phyloP scores from a whole-genome alignment of 345 rosid species.

The Cardamine chenopodiifolia region DNA sequence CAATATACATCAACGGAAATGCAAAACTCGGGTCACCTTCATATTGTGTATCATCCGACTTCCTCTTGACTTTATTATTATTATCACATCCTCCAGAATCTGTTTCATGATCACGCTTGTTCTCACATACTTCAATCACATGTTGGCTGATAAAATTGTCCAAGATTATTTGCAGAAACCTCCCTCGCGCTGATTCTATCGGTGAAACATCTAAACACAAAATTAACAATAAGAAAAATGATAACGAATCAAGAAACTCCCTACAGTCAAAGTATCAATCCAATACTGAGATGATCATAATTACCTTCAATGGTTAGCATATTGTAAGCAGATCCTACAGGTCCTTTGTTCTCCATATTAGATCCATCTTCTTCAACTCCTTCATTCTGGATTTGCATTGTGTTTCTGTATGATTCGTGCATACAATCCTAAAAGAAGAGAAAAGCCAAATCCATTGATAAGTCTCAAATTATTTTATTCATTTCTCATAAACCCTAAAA shows the following conservation, averaged over 20 bases:
- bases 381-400: constrained; percentile 64
- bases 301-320: constrained; percentile 69
- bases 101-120: constrained; percentile 51
- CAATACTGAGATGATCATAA: neutral
- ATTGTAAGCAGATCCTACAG: constrained; percentile 54
- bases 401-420: constrained; percentile 67
- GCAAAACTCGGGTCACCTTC: constrained; percentile 82
- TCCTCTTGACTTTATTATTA: constrained; percentile 58
- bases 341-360: constrained; percentile 55
- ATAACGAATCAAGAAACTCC: constrained; percentile 10
- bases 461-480: neutral
- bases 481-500: neutral
- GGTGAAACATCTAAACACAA: constrained; percentile 72
- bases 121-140: constrained; percentile 59
- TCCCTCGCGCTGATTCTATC: constrained; percentile 78
- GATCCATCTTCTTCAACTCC: constrained; percentile 69
- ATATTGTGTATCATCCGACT: constrained; percentile 64
- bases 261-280: neutral
- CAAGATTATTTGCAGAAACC: constrained; percentile 75
- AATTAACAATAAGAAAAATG: constrained; percentile 3
- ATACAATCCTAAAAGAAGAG: constrained; percentile 59
- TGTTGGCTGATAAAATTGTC: constrained; percentile 74
- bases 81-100: constrained; percentile 58
- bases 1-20: constrained; percentile 90
- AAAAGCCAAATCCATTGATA: neutral